Base-by-base conservation (phyloP, 148 eudicot genomes). In the Rhododendron henanense region DNA sequence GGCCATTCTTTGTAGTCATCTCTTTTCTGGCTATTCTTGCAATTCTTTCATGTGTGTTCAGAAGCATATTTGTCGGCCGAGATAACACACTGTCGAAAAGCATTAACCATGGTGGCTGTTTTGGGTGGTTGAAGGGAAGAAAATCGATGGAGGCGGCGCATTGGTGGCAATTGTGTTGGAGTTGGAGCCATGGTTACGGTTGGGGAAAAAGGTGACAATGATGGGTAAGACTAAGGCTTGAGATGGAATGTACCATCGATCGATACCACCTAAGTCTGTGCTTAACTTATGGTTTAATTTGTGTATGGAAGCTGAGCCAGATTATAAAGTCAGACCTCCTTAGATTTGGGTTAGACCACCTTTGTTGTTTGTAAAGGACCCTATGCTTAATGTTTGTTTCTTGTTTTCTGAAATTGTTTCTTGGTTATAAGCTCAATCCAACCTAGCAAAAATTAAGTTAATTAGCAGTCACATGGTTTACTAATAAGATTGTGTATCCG, bases 1-100 rank as follows among this genome's bases (percentile, higher is more conserved):
- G 91, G 15, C 91, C 91, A 37, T 89, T 89, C 80, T 85, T 89
- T 63, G 91, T 41, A 0, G 91, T 89, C 67, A 87, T 89, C 33
- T 89, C 89, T 4, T 83, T 87, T 33, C 77, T 90, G 8, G 74
- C 88, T 3, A 57, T 90, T 78, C 81, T 89, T 11, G 50, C 85
- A 3, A 81, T 89, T 16, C 41, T 89, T 55, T 89, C 89, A 1
- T 89, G 91, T 47, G 41, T 87, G 15, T 18, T 85, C 1, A 88
- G 83, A 19, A 85, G 88, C 71, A 51, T 78, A 83, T 85, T 87
- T 23, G 81, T 25, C 15, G 63, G 73, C 19, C 85, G 23, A 59
- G 31, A 15, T 50, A 16, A 59, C 10, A 23, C 83, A 0, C 88
- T 85, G 5, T 45, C 84, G 79, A 85, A 87, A 1, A 83, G 74